Evolutionary conservation across 495 filamentous ascomycete genomes (phyloP).

Genomic region (Platismatia glauca): DNA sequence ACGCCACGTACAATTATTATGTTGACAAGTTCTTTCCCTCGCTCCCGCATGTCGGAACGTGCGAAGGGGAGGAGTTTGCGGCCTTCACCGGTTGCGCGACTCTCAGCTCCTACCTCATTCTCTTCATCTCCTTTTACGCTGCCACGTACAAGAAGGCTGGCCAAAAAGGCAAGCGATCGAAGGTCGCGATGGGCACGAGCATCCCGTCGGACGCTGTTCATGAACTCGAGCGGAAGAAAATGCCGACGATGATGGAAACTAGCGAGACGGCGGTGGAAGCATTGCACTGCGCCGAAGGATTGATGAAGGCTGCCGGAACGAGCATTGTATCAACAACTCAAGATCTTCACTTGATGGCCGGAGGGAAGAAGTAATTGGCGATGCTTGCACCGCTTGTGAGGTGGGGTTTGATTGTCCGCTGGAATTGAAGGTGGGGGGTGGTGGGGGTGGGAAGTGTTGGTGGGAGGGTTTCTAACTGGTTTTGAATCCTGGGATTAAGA

Average conservation of each 20-base stretch:
- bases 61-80: slow-evolving; percentile 27
- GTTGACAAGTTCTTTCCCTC: slow-evolving; percentile 21
- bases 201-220: slow-evolving; percentile 10
- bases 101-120: slow-evolving; percentile 27
- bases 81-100: slow-evolving; percentile 28
- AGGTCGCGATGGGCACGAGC: slow-evolving; percentile 7
- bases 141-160: slow-evolving; percentile 27
- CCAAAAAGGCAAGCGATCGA: slow-evolving; percentile 12
- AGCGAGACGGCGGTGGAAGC: slow-evolving; percentile 13
- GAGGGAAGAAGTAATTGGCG: slow-evolving; percentile 2
- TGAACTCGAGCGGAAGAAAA: slow-evolving; percentile 13
- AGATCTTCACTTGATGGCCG: slow-evolving; percentile 10
- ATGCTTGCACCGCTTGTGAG: background rate
- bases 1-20: slow-evolving; percentile 28
- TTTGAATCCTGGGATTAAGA: too few relatives aligned
- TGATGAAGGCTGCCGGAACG: slow-evolving; percentile 19
- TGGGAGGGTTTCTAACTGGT: too few relatives aligned
- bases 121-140: slow-evolving; percentile 28
- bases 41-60: slow-evolving; percentile 24
- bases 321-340: slow-evolving; percentile 6
- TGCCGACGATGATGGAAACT: slow-evolving; percentile 16
- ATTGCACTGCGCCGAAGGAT: slow-evolving; percentile 13
- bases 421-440: background rate
- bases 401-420: background rate
- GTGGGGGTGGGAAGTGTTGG: too few relatives aligned